Evolutionary conservation across 306 rosid genomes (phyloP).

Genomic region (Vicia sativa): DNA sequence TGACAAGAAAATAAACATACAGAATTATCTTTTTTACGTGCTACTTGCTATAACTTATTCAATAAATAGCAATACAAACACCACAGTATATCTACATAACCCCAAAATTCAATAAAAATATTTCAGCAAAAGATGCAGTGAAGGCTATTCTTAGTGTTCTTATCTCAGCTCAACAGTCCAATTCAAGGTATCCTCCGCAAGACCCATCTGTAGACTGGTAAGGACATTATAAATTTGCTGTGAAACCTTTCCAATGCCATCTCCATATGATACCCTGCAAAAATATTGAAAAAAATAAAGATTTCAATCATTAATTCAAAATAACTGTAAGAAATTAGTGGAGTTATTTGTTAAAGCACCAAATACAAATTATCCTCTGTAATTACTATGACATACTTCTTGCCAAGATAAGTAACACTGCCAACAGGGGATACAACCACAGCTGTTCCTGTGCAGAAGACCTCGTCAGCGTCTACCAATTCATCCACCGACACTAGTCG

Average conservation of each 20-base stretch:
- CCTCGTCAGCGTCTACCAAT: conserved; percentile 91
- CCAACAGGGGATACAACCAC: conserved; percentile 99
- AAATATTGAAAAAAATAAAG: not conserved
- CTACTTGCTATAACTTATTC: conserved; percentile 24
- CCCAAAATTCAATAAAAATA: not conserved
- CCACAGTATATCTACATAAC: conserved; percentile 29
- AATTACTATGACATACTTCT: conserved; percentile 51
- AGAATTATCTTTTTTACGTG: conserved; percentile 9
- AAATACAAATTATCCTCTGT: conserved; percentile 18
- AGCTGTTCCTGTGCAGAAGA: conserved; percentile 95
- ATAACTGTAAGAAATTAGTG: conserved; percentile 15
- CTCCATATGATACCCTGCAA: conserved; percentile 66
- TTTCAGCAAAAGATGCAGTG: conserved; percentile 17
- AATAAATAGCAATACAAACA: conserved; percentile 33
- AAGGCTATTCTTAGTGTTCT: conserved; percentile 28
- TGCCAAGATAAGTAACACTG: conserved; percentile 76
- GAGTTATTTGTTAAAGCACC: conserved; percentile 24
- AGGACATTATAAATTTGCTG: conserved; percentile 79
- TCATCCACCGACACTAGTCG: conserved; percentile 85
- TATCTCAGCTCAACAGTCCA: conserved; percentile 85
- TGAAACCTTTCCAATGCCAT: conserved; percentile 73
- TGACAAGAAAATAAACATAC: conserved; percentile 33
- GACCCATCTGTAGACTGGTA: conserved; percentile 95
- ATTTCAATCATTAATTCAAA: conserved; percentile 13
- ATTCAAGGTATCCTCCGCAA: conserved; percentile 71